A percentile compares a stretch with the other conserved stretches of the same genome.
phyloP scores from a whole-genome alignment of 805 yeast genomes.

The Candida pseudoglaebosa region DNA sequence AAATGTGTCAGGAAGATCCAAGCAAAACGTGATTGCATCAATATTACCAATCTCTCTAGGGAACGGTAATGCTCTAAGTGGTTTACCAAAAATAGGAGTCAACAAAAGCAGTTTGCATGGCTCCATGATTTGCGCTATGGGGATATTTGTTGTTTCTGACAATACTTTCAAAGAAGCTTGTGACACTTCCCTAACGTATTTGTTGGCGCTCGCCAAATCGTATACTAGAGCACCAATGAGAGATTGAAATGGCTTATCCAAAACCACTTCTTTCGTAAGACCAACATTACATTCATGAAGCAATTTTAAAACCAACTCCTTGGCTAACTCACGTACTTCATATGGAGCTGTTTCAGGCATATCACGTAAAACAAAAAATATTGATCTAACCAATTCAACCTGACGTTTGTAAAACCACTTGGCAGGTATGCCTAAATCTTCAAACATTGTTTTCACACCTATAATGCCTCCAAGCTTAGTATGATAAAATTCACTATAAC shows the following conservation, averaged over 20 bases:
- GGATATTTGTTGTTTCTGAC: slow-evolving; percentile 64
- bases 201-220: slow-evolving; percentile 86
- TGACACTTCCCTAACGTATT: slow-evolving; percentile 76
- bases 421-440: slow-evolving; percentile 63
- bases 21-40: slow-evolving; percentile 92
- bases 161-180: slow-evolving; percentile 64
- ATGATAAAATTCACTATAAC: slow-evolving; percentile 86
- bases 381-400: slow-evolving; percentile 78
- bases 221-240: slow-evolving; percentile 86
- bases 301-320: slow-evolving; percentile 58
- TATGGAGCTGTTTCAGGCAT: slow-evolving; percentile 85
- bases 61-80: slow-evolving; percentile 92
- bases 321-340: slow-evolving; percentile 69
- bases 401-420: slow-evolving; percentile 75
- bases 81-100: slow-evolving; percentile 95
- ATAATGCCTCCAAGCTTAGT: slow-evolving; percentile 84
- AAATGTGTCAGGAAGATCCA: slow-evolving; percentile 75
- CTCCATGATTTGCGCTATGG: slow-evolving; percentile 70
- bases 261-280: slow-evolving; percentile 56
- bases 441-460: slow-evolving; percentile 72
- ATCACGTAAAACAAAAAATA: slow-evolving; percentile 87
- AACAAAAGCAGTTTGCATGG: slow-evolving; percentile 79
- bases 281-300: slow-evolving; percentile 61
- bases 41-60: slow-evolving; percentile 98
- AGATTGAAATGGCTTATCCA: slow-evolving; percentile 72